Percentiles rank a stretch among this genome's conserved stretches.
phyloP scores from a whole-genome alignment of 169 alveolate species.

The Cryptosporidium sp. region DNA sequence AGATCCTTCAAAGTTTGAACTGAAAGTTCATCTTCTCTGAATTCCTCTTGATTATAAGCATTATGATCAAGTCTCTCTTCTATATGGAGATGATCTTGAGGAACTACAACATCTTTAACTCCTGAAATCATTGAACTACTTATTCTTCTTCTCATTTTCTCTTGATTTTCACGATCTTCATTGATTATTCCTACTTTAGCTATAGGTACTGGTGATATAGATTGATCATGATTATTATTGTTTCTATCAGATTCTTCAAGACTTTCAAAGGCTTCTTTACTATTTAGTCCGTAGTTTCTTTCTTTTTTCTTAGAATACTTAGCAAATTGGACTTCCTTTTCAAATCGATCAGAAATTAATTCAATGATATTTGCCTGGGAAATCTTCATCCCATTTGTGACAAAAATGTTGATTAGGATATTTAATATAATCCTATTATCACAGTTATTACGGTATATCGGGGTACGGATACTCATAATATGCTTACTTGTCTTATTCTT shows the following conservation, averaged over 20 bases:
- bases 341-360: slow-evolving; percentile 7
- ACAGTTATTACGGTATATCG: slow-evolving; percentile 14
- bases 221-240: neutral
- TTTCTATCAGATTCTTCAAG: neutral
- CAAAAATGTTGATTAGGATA: slow-evolving; percentile 33
- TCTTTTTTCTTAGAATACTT: neutral
- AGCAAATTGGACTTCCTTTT: neutral
- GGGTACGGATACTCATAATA: neutral
- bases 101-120: neutral
- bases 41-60: neutral
- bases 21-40: neutral
- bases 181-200: neutral
- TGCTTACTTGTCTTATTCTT: neutral
- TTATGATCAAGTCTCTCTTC: neutral
- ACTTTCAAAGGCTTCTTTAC: neutral
- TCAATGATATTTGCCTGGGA: slow-evolving; percentile 28
- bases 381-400: slow-evolving; percentile 43
- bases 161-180: neutral
- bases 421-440: slow-evolving; percentile 36
- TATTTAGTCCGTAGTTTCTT: neutral
- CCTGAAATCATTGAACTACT: slow-evolving; percentile 29
- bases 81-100: neutral
- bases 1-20: neutral
- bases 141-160: neutral
- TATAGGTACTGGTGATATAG: neutral